These are phyloP conservation scores for Simmondsia chinensis DNA, from an alignment of 148 eudicot genomes.

Conservation along the genomic window DNA sequence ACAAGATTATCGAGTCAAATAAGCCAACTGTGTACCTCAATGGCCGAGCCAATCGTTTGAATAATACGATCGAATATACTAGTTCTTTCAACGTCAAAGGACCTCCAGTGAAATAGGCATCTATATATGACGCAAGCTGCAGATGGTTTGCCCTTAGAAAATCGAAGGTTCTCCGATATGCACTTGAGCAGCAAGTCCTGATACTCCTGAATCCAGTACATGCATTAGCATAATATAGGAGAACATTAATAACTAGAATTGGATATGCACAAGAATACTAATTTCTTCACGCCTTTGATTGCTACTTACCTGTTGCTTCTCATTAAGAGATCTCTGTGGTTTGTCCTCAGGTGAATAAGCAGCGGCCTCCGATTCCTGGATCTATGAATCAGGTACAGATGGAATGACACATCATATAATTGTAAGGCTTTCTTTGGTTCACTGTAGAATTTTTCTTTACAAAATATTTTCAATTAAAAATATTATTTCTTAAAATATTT, in stretches of 20 bases:
- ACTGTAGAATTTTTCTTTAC: no score
- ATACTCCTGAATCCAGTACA: constrained; percentile 53
- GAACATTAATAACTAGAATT: not conserved
- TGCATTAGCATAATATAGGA: no score
- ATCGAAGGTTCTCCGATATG: constrained; percentile 85
- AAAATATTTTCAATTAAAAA: no score
- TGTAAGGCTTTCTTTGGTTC: no score
- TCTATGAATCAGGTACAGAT: constrained; percentile 5
- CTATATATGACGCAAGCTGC: constrained; percentile 92
- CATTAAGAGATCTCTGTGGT: constrained; percentile 91
- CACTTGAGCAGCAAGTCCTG: constrained; percentile 90
- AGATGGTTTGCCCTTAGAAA: constrained; percentile 81
- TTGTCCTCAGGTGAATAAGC: constrained; percentile 67
- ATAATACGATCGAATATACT: constrained; percentile 86
- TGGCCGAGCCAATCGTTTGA: constrained; percentile 74
- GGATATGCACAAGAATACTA: no score
- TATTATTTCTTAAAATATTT: no score
- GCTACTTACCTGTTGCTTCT: constrained; percentile 79
- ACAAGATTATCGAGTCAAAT: not conserved
- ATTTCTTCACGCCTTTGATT: no score
- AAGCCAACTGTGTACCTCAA: constrained; percentile 47
- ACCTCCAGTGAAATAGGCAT: constrained; percentile 97
- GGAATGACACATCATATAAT: not conserved
- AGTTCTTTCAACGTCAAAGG: constrained; percentile 96
- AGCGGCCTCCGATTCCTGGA: constrained; percentile 43